Base-by-base conservation (phyloP, 2,329 filamentous ascomycete species). In the Emmonsia crescens region DNA sequence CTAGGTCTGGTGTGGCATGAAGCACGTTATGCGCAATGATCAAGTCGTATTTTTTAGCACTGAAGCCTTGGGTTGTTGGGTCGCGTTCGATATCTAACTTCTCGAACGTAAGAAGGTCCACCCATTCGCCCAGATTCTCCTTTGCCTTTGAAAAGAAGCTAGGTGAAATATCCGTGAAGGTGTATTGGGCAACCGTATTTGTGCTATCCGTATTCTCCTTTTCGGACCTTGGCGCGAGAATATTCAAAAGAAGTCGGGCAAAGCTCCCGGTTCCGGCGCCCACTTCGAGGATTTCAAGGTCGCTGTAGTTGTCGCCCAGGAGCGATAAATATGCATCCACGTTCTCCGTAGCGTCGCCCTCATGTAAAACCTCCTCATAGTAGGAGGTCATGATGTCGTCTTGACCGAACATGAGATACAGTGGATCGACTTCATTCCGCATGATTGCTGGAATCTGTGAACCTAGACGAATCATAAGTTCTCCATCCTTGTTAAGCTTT, bases 91-190 rank as follows among this genome's bases (percentile, higher is more conserved):
- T 67, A 61, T 77, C 68, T 0, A 78, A 64, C 12, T 64, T 64
- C 40, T 69, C 65, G 61, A 67, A 72, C 14, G 63, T 61, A 12
- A 72, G 60, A 29, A 64, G 59, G 36, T 59, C 56, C 10, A 33
- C 51, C 64, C 62, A 64, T 19, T 59, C 57, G 1, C 63, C 60
- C 49, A 77, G 74, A 0, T 62, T 60, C 44, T 70, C 68, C 19
- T 66, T 62, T 0, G 73, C 74, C 5, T 70, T 68, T 29, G 72
- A 71, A 61, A 80, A 79, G 66, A 78, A 79, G 12, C 71, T 74
- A 3, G 69, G 59, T 0, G 75, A 77, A 16, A 79, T 73, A 63
- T 80, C 78, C 0, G 79, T 80, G 66, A 74, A 81, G 1, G 52
- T 56, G 49, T 59, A 62, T 19, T 55, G 44, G 2, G 44, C 33